phyloP scores from a whole-genome alignment of 2,329 filamentous ascomycete species.

The Cytospora chrysosperma region DNA sequence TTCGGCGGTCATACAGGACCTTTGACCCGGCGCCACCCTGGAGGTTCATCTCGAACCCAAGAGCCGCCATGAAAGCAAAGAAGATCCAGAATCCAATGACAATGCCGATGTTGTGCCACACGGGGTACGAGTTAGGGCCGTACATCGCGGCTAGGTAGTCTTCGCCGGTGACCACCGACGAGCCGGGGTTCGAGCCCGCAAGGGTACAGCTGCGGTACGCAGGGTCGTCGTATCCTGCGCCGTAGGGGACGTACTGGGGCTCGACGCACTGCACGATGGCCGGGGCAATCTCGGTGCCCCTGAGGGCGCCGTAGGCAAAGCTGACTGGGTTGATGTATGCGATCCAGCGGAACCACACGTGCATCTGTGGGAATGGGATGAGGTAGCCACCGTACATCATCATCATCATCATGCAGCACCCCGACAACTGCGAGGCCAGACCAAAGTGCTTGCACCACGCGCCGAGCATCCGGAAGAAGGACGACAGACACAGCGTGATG shows the following conservation, averaged over 20 bases:
- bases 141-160: slow-evolving; percentile 1
- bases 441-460: slow-evolving; percentile 50
- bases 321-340: slow-evolving; percentile 67
- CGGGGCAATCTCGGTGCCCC: slow-evolving; percentile 68
- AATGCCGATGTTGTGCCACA: slow-evolving; percentile 63
- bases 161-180: neutral
- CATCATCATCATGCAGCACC: slow-evolving; percentile 31
- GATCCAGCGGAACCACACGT: slow-evolving; percentile 62
- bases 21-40: neutral
- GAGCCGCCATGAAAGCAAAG: slow-evolving; percentile 51
- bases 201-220: neutral
- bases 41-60: slow-evolving; percentile 6
- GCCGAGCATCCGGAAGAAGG: slow-evolving; percentile 1
- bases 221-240: neutral
- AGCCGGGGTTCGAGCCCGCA: neutral
- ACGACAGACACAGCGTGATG: neutral
- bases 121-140: slow-evolving; percentile 32
- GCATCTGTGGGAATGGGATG: slow-evolving; percentile 61
- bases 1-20: neutral
- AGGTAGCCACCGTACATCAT: slow-evolving; percentile 65
- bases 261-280: slow-evolving; percentile 6
- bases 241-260: slow-evolving; percentile 8
- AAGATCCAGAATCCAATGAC: slow-evolving; percentile 63
- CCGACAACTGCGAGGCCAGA: slow-evolving; percentile 55
- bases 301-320: slow-evolving; percentile 66